Evolutionary conservation across 108 stramenopile genomes (phyloP).

Genomic region (Skeletonema tropicum): DNA sequence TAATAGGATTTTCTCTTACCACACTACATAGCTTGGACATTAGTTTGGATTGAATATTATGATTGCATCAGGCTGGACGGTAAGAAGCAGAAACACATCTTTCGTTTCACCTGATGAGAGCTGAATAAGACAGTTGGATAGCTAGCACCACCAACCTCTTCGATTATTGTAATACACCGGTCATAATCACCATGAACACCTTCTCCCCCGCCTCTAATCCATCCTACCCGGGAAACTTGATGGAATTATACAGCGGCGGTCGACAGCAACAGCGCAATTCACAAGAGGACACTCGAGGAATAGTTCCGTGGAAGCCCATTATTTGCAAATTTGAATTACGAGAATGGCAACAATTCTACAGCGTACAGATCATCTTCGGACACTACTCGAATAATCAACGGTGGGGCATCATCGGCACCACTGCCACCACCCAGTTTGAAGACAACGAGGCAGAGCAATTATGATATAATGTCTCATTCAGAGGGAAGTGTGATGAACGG

Average conservation of each 20-base stretch:
- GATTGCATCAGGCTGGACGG: too few relatives aligned
- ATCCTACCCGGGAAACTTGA: conserved; percentile 7
- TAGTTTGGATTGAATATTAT: too few relatives aligned
- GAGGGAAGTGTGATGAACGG: too few relatives aligned
- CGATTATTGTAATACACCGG: too few relatives aligned
- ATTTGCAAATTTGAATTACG: background rate
- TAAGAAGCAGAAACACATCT: too few relatives aligned
- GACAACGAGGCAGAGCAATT: background rate
- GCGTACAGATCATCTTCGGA: background rate
- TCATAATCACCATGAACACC: background rate
- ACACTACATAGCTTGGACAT: too few relatives aligned
- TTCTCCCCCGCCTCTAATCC: background rate
- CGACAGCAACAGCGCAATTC: background rate
- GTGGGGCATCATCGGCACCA: background rate
- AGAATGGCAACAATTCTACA: background rate
- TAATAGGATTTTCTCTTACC: too few relatives aligned
- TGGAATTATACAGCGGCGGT: background rate
- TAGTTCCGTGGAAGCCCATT: background rate
- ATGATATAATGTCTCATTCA: too few relatives aligned
- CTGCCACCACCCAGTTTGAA: too few relatives aligned
- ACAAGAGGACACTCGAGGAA: background rate
- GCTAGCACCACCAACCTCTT: too few relatives aligned
- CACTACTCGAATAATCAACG: background rate
- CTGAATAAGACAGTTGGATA: too few relatives aligned
- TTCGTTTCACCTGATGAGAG: too few relatives aligned